Conservation (phyloP, 73 alveolate species). For the Blepharisma japonicum region DNA sequence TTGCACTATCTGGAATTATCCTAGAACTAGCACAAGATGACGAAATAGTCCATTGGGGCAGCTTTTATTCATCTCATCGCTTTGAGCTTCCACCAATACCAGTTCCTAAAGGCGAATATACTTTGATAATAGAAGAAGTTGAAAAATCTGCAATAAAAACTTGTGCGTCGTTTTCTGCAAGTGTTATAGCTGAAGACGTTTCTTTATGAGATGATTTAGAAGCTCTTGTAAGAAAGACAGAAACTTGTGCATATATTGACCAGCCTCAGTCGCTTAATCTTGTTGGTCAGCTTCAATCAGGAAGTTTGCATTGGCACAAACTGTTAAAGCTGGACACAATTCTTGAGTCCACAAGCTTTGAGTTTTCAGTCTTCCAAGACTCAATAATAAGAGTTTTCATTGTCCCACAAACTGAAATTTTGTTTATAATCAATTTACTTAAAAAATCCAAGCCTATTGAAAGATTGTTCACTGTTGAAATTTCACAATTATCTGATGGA, state of each 20-base stretch:
- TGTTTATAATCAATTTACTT: background rate
- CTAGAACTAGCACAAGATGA: background rate
- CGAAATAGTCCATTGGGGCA: conserved; percentile 19
- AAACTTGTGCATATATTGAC: conserved; percentile 15
- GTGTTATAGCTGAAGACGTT: conserved; percentile 2
- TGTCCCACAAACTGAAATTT: background rate
- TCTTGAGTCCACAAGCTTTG: background rate
- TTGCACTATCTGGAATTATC: conserved; percentile 5
- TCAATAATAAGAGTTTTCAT: background rate
- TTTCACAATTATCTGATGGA: no score
- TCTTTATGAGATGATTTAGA: background rate
- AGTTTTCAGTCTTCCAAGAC: background rate
- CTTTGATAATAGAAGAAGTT: background rate
- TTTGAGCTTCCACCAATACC: conserved; percentile 19
- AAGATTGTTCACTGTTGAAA: background rate
- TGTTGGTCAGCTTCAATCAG: background rate
- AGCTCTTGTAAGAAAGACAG: background rate
- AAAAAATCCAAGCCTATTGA: background rate
- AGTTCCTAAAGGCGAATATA: background rate
- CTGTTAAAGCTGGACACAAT: background rate
- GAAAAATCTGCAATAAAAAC: background rate
- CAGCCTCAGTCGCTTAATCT: background rate
- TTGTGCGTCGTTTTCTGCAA: background rate
- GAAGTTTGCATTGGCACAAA: conserved; percentile 3
- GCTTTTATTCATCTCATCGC: background rate